Percentiles rank a stretch among this genome's conserved stretches.
These are phyloP conservation scores for Artemisia argyi DNA, from an alignment of 129 eudicot genomes.

Conservation along the genomic window DNA sequence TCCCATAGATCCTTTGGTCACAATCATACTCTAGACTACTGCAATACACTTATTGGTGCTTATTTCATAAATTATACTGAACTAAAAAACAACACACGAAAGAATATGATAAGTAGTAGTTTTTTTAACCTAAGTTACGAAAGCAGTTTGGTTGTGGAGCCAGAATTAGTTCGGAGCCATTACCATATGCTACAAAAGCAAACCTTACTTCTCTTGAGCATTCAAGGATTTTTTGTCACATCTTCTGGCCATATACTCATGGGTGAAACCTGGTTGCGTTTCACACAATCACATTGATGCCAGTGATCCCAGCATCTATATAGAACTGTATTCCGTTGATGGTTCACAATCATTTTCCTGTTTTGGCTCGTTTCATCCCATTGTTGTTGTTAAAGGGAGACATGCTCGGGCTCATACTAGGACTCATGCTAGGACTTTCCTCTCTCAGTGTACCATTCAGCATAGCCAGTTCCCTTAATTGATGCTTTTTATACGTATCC, in stretches of 20 bases:
- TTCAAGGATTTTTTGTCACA: constrained; percentile 25
- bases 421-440: constrained; percentile 92
- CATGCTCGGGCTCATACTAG: constrained; percentile 84
- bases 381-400: constrained; percentile 68
- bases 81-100: constrained; percentile 17
- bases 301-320: constrained; percentile 30
- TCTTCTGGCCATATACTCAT: constrained; percentile 19
- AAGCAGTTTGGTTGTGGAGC: constrained; percentile 15
- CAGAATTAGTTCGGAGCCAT: constrained; percentile 5
- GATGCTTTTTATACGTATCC: constrained; percentile 83
- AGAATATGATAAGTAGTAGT: constrained; percentile 29
- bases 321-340: constrained; percentile 4
- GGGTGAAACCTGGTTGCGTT: constrained; percentile 9
- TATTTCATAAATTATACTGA: constrained; percentile 20
- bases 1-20: constrained; percentile 13
- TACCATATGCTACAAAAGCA: constrained; percentile 20
- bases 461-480: constrained; percentile 85
- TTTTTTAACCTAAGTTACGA: constrained; percentile 34
- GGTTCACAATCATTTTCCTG: constrained; percentile 49
- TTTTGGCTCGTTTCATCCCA: constrained; percentile 89
- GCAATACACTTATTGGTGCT: constrained; percentile 23
- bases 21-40: constrained; percentile 18
- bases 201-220: constrained; percentile 18
- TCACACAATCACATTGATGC: constrained; percentile 31
- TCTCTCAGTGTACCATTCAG: constrained; percentile 81